A percentile compares a stretch with the other conserved stretches of the same genome.
These are phyloP conservation scores for Pterocarpus macrocarpus DNA, from an alignment of 306 rosid genomes.

Conservation along the genomic window DNA sequence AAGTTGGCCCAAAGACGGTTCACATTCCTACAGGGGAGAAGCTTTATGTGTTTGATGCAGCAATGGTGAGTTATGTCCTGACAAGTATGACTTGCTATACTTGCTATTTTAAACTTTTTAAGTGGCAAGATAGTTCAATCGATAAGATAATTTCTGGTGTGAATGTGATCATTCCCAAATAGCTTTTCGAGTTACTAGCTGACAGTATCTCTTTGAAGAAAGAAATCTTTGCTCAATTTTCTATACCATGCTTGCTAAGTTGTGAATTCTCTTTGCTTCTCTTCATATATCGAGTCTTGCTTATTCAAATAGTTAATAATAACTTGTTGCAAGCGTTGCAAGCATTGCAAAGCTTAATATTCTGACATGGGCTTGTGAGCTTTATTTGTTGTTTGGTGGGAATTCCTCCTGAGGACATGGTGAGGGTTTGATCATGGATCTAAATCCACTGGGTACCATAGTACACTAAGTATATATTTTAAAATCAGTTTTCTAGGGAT, in stretches of 20 bases:
- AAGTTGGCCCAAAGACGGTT: conserved; percentile 92
- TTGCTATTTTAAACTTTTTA: conserved; percentile 4
- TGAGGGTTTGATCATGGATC: conserved; percentile 18
- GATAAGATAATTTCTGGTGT: conserved; percentile 8
- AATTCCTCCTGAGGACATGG: too few species aligned
- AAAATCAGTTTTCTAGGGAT: neutral
- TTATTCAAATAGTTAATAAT: conserved; percentile 30
- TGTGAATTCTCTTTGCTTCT: conserved; percentile 1
- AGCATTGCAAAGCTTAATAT: neutral
- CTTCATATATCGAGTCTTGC: conserved; percentile 16
- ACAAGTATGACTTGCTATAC: neutral
- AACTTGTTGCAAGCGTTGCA: neutral
- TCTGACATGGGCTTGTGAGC: neutral
- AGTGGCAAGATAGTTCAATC: neutral
- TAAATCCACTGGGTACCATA: conserved; percentile 22
- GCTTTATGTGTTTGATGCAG: conserved; percentile 92
- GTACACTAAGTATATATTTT: neutral
- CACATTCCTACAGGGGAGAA: conserved; percentile 96
- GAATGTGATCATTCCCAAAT: neutral
- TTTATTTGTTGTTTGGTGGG: too few species aligned
- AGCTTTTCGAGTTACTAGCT: conserved; percentile 28
- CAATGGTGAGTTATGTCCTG: conserved; percentile 65
- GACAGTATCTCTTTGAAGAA: conserved; percentile 3
- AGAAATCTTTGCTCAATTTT: neutral
- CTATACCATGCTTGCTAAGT: neutral